These are phyloP conservation scores for Puccinia brachypodii DNA, from an alignment of 1,284 basidiomycete species.

Conservation along the genomic window DNA sequence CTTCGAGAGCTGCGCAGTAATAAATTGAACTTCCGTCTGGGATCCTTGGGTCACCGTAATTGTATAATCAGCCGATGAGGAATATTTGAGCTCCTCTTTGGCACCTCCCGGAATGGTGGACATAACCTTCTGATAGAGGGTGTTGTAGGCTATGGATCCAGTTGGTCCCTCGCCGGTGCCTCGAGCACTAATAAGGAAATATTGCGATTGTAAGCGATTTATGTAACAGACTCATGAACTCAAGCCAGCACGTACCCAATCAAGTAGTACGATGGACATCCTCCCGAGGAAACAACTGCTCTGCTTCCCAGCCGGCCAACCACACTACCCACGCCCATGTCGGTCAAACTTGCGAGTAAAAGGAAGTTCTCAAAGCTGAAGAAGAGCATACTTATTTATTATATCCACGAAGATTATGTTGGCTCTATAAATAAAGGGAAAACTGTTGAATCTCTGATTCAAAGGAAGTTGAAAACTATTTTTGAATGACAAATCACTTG, in stretches of 20 bases:
- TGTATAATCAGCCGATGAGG: constrained; percentile 8
- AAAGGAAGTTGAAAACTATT: no score
- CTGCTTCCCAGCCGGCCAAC: no score
- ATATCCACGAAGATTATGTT: no score
- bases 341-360: no score
- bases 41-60: constrained; percentile 19
- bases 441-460: no score
- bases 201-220: neutral
- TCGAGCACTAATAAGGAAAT: constrained; percentile 1
- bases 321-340: no score
- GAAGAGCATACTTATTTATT: no score
- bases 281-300: neutral
- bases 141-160: neutral
- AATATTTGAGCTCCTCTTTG: constrained; percentile 24
- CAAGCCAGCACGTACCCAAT: neutral
- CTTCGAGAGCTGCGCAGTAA: neutral
- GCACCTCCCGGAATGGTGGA: constrained; percentile 5
- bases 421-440: no score
- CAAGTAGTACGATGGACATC: constrained; percentile 6
- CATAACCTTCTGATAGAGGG: neutral
- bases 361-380: no score
- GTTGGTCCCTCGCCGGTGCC: neutral
- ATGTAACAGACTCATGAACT: neutral
- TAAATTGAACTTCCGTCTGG: neutral
- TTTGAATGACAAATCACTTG: no score